Conservation (phyloP, 306 rosid species). For the Lablab purpureus region DNA sequence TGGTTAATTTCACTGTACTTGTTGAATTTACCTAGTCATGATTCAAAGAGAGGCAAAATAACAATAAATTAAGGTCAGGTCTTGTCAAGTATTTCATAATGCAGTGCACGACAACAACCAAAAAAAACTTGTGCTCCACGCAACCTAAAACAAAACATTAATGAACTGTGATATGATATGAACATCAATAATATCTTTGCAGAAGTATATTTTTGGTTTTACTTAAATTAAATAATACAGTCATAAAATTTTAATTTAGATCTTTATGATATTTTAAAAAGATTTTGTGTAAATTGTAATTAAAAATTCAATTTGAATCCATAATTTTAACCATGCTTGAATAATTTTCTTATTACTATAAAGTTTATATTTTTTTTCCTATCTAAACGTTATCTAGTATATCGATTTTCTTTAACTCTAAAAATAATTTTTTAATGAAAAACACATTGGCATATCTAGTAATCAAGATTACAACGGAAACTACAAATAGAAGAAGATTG, state of each 20-base stretch:
- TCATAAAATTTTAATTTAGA: no score
- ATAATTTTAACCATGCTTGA: no score
- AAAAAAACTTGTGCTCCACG: background rate
- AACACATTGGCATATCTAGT: background rate
- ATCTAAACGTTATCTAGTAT: no score
- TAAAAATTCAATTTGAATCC: no score
- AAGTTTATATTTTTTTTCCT: no score
- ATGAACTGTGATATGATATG: background rate
- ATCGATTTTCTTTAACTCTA: no score
- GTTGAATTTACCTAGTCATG: no score
- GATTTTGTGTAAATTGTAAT: no score
- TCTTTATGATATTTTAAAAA: no score
- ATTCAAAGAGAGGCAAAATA: background rate
- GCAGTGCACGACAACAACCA: slow-evolving; percentile 10
- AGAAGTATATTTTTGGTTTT: background rate
- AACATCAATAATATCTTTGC: background rate
- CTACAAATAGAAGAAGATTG: background rate
- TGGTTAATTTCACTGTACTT: no score
- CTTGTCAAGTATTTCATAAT: background rate
- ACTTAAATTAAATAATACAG: background rate
- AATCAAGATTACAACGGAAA: background rate
- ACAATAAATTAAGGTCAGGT: background rate
- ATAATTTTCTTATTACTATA: no score
- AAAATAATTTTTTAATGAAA: no score
- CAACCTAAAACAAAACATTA: background rate